Percentiles rank a stretch among this genome's conserved stretches.
Evolutionary conservation across 805 yeast genomes (phyloP).

Genomic region (Ogataea methanolica): DNA sequence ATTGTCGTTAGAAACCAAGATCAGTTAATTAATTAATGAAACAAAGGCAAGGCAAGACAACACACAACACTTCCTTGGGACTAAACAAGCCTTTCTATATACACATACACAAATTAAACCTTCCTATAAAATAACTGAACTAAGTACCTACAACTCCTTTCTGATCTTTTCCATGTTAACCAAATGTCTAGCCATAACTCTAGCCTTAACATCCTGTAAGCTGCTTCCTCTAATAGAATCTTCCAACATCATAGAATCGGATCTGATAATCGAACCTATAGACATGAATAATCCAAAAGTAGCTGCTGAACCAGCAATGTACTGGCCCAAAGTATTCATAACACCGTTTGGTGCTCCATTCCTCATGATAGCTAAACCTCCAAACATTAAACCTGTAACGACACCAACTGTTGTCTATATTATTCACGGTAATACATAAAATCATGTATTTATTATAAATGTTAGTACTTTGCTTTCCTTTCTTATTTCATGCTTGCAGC

Average conservation of each 20-base stretch:
- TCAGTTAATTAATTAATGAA: no score
- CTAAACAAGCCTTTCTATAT: no score
- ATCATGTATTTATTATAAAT: background rate
- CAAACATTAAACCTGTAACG: slow-evolving; percentile 91
- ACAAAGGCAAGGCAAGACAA: no score
- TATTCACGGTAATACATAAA: no score
- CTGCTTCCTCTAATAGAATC: slow-evolving; percentile 13
- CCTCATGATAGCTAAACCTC: slow-evolving; percentile 85
- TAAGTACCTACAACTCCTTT: slow-evolving; percentile 1
- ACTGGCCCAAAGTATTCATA: slow-evolving; percentile 94
- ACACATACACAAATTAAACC: no score
- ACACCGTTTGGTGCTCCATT: slow-evolving; percentile 98
- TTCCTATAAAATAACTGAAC: no score
- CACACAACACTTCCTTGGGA: no score
- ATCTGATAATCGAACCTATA: slow-evolving; percentile 87
- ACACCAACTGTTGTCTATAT: slow-evolving; percentile 72
- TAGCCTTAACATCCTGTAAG: slow-evolving; percentile 36
- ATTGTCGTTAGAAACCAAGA: no score
- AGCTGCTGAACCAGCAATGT: slow-evolving; percentile 93
- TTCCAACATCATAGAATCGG: slow-evolving; percentile 43
- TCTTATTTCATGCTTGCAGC: no score
- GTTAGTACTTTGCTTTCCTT: background rate
- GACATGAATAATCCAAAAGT: slow-evolving; percentile 97
- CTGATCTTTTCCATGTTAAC: slow-evolving; percentile 26
- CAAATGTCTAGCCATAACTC: slow-evolving; percentile 38